Base-by-base conservation (phyloP, 768 basidiomycete genomes). In the Termitomyces sp. region DNA sequence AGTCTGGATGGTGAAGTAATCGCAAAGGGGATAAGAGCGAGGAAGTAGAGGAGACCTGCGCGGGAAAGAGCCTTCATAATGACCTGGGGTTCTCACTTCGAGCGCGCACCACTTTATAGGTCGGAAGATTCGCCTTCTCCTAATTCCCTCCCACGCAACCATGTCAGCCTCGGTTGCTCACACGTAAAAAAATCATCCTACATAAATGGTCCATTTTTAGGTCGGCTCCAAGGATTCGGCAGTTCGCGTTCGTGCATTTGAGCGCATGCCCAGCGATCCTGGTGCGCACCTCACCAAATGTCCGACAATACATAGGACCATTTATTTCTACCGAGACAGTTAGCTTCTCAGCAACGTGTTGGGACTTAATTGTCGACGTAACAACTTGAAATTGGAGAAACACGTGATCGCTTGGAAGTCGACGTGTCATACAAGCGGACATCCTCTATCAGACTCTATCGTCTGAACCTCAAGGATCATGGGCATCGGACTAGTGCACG, bases 1-100 rank as follows among this genome's bases (percentile, higher is more conserved):
- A 73, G 54, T 61, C 62, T 70, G 59, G 61, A 49, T 26, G 61
- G 62, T 51, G 59, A 54, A 5, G 56, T 44, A 4, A 44, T 45
- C 21, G 23, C 40, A 23, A 56, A 51, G 37, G 59, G 51, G n/a
- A 54, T 37, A 35, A 58, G 40, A 38, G 53, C 37, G 50, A 60
- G 43, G 21, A 62, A 45, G 23, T 26, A 58, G 14, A 61, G 53
- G 21, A 61, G 23, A 4, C 56, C 45, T 19, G 23, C 14, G 40
- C 55, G 40, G 31, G 48, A 50, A 50, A 46, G 12, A 42, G 10
- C 23, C 26, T 53, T 56, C 60, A 61, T 61, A 40, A 49, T 52
- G 60, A 40, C 17, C 38, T 48, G 47, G 21, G 19, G 23, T 23
- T 21, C 2, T 6, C 5, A 15, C 19, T 52, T 21, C 11, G 33